Base-by-base conservation (phyloP, 176 grass and related monocot species). In the Triticum turgidum region DNA sequence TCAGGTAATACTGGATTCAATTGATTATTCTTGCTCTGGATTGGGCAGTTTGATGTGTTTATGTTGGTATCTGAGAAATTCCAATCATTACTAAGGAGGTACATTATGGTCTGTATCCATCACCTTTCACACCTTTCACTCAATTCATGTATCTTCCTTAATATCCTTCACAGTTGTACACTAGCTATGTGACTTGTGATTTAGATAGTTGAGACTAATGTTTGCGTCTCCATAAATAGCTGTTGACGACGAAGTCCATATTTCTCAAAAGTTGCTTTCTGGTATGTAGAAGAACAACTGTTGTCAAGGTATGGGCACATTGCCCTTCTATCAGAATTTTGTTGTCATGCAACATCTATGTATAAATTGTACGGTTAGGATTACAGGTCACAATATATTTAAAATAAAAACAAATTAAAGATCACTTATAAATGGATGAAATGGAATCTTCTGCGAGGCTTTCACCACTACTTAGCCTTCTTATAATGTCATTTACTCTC, bases 1-100 rank as follows among this genome's bases (percentile, higher is more conserved):
- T 76, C 79, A 68, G 34, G 30, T 35, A 74, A 52, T 54, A 21
- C 73, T 88, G 71, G 72, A 61, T 77, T 70, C 71, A 69, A 27
- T 83, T 61, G 42, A 72, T 75, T 69, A 18, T 56, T 45, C 37
- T 34, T 39, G 49, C 33, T 54, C 24, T 9, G 30, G 58, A 15
- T 39, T 25, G 33, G 61, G 32, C n/a, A 75, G 30, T 30, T 75
- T 74, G 35, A 61, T 76, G 47, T 45, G 21, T 66, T 45, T 66
- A 18, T 45, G 3, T 32, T 39, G 61, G 61, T 59, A 77, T 22
- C 79, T 68, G 24, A n/a, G 15, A 82, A 59, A 41, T 54, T 44
- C 37, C 18, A 21, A 59, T 49, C n/a, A 41, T 76, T 76, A 30
- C 17, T 68, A 9, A 44, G 44, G 71, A 61, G 59, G 38, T 58